These are phyloP conservation scores for Thecaphora frezii DNA, from an alignment of 1,284 basidiomycete species.

Conservation along the genomic window DNA sequence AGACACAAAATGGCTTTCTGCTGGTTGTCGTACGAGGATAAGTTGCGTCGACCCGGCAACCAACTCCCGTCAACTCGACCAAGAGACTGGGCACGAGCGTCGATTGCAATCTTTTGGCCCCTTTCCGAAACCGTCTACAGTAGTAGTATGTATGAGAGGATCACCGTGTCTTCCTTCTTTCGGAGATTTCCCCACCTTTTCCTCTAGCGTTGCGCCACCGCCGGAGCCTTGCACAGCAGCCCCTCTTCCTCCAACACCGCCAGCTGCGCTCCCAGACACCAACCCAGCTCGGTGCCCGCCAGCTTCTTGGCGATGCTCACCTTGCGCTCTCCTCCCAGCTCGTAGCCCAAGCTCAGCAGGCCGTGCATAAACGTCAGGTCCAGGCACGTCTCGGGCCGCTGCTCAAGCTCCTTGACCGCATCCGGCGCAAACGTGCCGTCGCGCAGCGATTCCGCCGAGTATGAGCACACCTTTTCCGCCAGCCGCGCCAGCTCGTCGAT, in stretches of 20 bases:
- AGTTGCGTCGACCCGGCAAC: too few relatives aligned
- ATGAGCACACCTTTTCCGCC: slow-evolving; percentile 49
- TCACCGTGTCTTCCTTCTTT: too few relatives aligned
- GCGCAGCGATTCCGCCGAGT: slow-evolving; percentile 5
- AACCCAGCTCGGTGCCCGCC: slow-evolving; percentile 87
- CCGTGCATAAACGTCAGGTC: slow-evolving; percentile 95
- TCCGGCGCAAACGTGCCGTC: slow-evolving; percentile 47
- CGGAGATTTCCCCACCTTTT: background rate
- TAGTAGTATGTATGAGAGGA: too few relatives aligned
- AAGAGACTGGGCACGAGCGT: too few relatives aligned
- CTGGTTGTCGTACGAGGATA: too few relatives aligned
- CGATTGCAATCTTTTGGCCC: too few relatives aligned
- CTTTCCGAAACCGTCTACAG: too few relatives aligned
- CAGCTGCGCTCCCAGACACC: slow-evolving; percentile 76
- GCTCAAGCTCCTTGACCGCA: slow-evolving; percentile 75
- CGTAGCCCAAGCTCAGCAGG: slow-evolving; percentile 69
- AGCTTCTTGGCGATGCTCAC: slow-evolving; percentile 71
- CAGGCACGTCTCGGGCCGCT: slow-evolving; percentile 87
- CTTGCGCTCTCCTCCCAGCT: slow-evolving; percentile 66
- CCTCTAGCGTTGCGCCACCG: background rate
- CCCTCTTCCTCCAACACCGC: slow-evolving; percentile 48
- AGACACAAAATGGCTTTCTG: background rate
- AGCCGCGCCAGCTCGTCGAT: slow-evolving; percentile 38
- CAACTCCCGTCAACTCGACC: too few relatives aligned
- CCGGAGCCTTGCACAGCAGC: slow-evolving; percentile 36